Conservation (phyloP, 2,329 filamentous ascomycete genomes). For the Colletotrichum kahawae region DNA sequence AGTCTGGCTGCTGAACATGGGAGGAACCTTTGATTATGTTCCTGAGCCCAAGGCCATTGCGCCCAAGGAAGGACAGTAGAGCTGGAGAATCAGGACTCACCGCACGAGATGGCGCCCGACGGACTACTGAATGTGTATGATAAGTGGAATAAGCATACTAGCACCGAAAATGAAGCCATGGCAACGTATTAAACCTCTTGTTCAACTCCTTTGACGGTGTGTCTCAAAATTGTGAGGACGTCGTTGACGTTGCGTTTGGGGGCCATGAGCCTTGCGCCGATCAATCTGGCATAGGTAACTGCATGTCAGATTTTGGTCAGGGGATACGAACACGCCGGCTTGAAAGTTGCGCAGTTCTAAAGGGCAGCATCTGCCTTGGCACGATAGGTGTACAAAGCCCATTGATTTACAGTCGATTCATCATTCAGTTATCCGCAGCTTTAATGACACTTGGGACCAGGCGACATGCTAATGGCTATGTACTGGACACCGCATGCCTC, state of each 20-base stretch:
- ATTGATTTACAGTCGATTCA: not conserved
- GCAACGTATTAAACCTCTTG: not conserved
- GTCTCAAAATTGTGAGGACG: not conserved
- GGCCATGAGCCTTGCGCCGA: not conserved
- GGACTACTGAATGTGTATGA: constrained; percentile 8
- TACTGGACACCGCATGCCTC: not conserved
- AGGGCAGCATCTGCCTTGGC: not conserved
- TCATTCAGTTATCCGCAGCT: not conserved
- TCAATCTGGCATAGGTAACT: not conserved
- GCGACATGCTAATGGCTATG: not conserved
- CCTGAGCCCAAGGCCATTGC: constrained; percentile 45
- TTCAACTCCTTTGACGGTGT: not conserved
- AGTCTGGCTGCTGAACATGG: constrained; percentile 50
- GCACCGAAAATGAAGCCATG: not conserved
- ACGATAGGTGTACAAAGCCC: not conserved
- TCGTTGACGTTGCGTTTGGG: not conserved
- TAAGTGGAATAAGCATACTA: not conserved
- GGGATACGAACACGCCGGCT: not conserved
- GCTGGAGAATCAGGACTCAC: constrained; percentile 32
- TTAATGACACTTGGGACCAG: not conserved
- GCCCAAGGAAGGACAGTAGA: constrained; percentile 48
- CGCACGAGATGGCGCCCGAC: constrained; percentile 35
- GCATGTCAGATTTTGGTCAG: not conserved
- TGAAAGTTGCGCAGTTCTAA: too few relatives aligned
- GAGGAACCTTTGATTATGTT: constrained; percentile 57